Evolutionary conservation across 257 asterid species (phyloP).

Genomic region (Fraxinus americana): DNA sequence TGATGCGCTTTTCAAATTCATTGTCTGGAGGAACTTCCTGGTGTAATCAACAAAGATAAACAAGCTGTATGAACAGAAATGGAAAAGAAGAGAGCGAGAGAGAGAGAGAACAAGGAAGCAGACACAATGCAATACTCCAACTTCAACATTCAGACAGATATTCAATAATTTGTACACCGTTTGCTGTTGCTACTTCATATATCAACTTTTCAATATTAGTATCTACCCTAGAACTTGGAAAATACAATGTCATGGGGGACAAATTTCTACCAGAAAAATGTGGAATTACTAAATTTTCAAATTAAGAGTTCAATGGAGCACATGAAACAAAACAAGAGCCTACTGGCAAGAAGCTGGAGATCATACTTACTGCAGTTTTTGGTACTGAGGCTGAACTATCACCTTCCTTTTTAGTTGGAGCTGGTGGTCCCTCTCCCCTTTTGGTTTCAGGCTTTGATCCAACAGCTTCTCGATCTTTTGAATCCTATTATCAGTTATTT

Average conservation of each 20-base stretch:
- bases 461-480: slow-evolving; percentile 39
- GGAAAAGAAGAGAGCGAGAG: background rate
- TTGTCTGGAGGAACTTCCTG: slow-evolving; percentile 86
- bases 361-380: slow-evolving; percentile 54
- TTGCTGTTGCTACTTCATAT: background rate
- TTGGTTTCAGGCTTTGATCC: slow-evolving; percentile 38
- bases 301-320: background rate
- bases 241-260: background rate
- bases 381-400: slow-evolving; percentile 21
- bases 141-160: background rate
- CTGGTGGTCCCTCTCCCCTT: slow-evolving; percentile 49
- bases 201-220: background rate
- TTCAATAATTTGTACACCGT: background rate
- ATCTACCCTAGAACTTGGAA: background rate
- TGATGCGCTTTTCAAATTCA: slow-evolving; percentile 80
- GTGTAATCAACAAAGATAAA: slow-evolving; percentile 22
- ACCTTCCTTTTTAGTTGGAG: slow-evolving; percentile 31
- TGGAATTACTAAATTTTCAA: slow-evolving; percentile 5
- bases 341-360: slow-evolving; percentile 10
- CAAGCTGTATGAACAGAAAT: background rate
- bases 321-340: background rate
- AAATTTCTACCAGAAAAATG: background rate
- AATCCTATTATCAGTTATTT: slow-evolving; percentile 26
- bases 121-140: background rate
- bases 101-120: background rate